Evolutionary conservation across 2,329 filamentous ascomycete genomes (phyloP).

Genomic region (Hysterium pulicare): DNA sequence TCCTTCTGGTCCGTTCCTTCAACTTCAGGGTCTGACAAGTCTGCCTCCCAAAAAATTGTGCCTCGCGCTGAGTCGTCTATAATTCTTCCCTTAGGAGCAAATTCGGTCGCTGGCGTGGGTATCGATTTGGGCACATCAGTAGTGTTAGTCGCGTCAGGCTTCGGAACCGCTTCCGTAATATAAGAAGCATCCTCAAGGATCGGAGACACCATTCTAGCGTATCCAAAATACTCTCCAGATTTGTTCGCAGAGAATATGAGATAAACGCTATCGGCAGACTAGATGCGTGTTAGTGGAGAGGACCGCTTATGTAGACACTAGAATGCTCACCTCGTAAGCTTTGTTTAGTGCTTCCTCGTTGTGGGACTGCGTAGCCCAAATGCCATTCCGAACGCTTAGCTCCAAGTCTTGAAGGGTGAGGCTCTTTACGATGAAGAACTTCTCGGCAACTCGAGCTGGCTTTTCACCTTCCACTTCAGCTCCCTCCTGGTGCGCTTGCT

Average conservation of each 20-base stretch:
- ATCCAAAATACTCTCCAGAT: conserved; percentile 94
- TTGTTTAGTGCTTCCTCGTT: conserved; percentile 82
- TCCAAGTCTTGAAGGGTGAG: conserved; percentile 88
- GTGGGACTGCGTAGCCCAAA: conserved; percentile 93
- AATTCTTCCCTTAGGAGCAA: conserved; percentile 76
- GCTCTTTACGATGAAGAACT: conserved; percentile 91
- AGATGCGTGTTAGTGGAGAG: conserved; percentile 14
- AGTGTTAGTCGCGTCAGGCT: conserved; percentile 55
- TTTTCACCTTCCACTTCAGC: conserved; percentile 12
- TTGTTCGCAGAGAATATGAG: conserved; percentile 96
- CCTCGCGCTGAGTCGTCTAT: conserved; percentile 92
- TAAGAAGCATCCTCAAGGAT: conserved; percentile 69
- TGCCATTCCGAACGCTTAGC: conserved; percentile 77
- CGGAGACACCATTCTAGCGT: conserved; percentile 81
- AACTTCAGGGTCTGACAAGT: conserved; percentile 55
- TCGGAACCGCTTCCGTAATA: conserved; percentile 53
- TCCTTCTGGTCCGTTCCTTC: conserved; percentile 46
- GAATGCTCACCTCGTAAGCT: conserved; percentile 67
- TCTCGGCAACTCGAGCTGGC: conserved; percentile 56
- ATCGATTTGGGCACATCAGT: conserved; percentile 75
- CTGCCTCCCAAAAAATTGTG: conserved; percentile 94
- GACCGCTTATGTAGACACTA: conserved; percentile 10
- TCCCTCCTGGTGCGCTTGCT: conserved; percentile 10
- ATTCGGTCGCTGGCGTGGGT: conserved; percentile 72
- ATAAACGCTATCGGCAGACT: conserved; percentile 81